Base-by-base conservation (phyloP, 202 grass and related monocot species). In the Digitaria exilis region DNA sequence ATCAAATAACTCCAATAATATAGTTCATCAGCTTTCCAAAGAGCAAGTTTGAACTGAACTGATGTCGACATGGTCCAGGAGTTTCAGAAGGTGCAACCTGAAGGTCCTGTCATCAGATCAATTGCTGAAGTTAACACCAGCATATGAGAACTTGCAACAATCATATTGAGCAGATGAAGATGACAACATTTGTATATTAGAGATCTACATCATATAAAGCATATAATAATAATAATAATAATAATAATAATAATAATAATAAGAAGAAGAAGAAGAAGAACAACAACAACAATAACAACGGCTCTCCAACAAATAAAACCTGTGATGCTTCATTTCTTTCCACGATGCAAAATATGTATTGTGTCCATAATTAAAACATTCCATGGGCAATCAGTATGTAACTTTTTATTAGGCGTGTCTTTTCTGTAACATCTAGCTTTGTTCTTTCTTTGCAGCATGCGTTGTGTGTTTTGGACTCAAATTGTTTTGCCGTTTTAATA, bases 131-230 rank as follows among this genome's bases (percentile, higher is more conserved):
- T 57, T 31, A 54, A 25, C 22, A 54, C 32, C 39, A 79, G 32
- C 34, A 78, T 63, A 73, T 56, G 42, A 75, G 84, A 39, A 56
- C 4, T 37, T 86, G 6, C 58, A 73, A 72, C 13, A 58, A 18
- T 51, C 11, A 7, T 60, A 69, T 31, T 9, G 37, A 19, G 52
- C 46, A 62, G 73, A 19, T 11, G 9, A 50, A 75, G 16, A 73
- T n/a, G 24, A n/a, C 67, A 54, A 29, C 1, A 70, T 0, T 4
- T 15, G n/a, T n/a, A 42, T 14, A 42, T 85, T 30, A 4, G 4
- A 71, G 76, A 66, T 25, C 2, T 2, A 31, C 51, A 82, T 3
- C 31, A 59, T 52, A 60, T 81, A 75, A 39, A 60, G 9, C 25
- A 57, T 10, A 32, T 30, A 19, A 32, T 45, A 26, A 35, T 41